Percentiles rank a stretch among this genome's conserved stretches.
phyloP scores from a whole-genome alignment of 2,329 filamentous ascomycete species.

The Clarireedia sp. region DNA sequence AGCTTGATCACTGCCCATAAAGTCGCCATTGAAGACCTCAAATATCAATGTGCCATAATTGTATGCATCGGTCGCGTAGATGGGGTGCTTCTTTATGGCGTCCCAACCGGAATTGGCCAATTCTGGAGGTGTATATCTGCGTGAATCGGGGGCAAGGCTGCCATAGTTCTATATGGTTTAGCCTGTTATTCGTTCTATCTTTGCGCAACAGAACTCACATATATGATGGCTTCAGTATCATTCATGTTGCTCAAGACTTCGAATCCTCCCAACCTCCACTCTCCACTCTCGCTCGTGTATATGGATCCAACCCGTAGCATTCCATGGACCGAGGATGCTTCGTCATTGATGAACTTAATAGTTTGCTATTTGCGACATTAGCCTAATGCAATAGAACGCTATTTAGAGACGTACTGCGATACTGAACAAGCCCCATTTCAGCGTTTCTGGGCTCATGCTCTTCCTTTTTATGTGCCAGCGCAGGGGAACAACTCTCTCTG shows the following conservation, averaged over 20 bases:
- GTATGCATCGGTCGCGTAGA: conserved; percentile 79
- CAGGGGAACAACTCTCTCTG: conserved; percentile 78
- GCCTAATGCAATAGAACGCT: not conserved
- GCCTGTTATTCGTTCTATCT: not conserved
- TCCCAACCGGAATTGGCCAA: conserved; percentile 86
- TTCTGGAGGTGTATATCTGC: conserved; percentile 80
- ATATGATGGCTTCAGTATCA: conserved; percentile 89
- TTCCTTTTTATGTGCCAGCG: conserved; percentile 86
- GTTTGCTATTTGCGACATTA: conserved; percentile 53
- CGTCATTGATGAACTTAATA: conserved; percentile 90
- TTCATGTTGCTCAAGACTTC: conserved; percentile 92
- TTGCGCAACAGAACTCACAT: conserved; percentile 40
- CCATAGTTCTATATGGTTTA: conserved; percentile 60
- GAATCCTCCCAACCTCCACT: conserved; percentile 95
- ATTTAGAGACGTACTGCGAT: conserved; percentile 55
- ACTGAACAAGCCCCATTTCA: conserved; percentile 91
- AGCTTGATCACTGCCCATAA: conserved; percentile 67
- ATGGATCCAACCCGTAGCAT: conserved; percentile 77
- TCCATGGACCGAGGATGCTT: conserved; percentile 86
- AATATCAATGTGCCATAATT: conserved; percentile 76
- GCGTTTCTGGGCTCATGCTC: conserved; percentile 80
- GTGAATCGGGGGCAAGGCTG: conserved; percentile 76
- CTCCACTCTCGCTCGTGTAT: conserved; percentile 90
- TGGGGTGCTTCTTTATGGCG: conserved; percentile 71
- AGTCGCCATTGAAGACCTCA: conserved; percentile 87